Evolutionary conservation across 1,284 basidiomycete species (phyloP), one percentile per base, ranked within the genome.

Genomic region (Cystobasidium slooffiae): DNA sequence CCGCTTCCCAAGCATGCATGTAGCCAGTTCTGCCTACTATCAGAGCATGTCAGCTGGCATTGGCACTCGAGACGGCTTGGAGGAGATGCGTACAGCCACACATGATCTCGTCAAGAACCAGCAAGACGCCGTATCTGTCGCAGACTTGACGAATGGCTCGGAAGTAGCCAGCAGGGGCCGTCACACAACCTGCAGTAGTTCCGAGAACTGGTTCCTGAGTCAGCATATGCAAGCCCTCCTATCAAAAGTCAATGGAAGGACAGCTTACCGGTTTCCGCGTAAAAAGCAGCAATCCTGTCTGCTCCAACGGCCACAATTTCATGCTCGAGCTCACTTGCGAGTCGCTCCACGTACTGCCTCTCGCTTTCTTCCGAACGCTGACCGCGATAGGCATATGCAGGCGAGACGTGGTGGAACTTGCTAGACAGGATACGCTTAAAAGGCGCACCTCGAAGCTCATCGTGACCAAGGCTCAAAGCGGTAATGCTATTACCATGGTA

Each of bases 61-160:
- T 22, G 16, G 41, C 16, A 63, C 20, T 14, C 12, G 46, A 49
- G 6, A 12, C 39, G 6, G 24, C 58, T 6, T 44, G 31, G 22
- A 22, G 58, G 37, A 18, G 16, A 10, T 10, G 18, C 61, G 4
- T 63, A 63, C 61, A 63, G 43, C 92, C 92, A 79, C 89, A 89
- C 93, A 90, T 90, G 76, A 90, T 87, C 83, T 94, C 92, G 80
- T 94, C 92, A 52, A 93, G 86, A 58, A 93, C 91, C 81, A 94
- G 89, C 20, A 94, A 82, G 0, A 90, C 91, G 6, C 90, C 92
- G 77, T 93, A 90, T 80, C 90, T 91, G 69, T 92, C 87, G 79
- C 92, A 93, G 18, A 94, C 90, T 6, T 87, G 87, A 79, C 91
- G 91, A 87, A 94, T 91, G 5, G 90, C 90, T 81, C 74, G 49